Conservation (phyloP, 768 basidiomycete genomes). For the Rhizopogon vesiculosus region DNA sequence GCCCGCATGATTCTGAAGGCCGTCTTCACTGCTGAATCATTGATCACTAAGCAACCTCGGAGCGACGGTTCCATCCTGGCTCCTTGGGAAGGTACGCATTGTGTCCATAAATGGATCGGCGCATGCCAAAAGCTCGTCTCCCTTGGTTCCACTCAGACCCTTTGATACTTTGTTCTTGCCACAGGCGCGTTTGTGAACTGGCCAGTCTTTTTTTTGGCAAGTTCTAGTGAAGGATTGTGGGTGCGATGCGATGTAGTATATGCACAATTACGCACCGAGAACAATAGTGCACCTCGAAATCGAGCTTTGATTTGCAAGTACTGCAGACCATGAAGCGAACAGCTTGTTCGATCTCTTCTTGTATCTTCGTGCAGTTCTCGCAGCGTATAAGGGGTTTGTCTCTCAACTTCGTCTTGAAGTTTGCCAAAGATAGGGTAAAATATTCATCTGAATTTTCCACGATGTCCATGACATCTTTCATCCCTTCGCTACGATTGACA, state of each 20-base stretch:
- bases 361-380: constrained; percentile 13
- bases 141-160: constrained; percentile 13
- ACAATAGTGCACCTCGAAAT: constrained; percentile 15
- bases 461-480: not conserved
- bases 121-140: constrained; percentile 11
- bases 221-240: not conserved
- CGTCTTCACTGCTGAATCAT: constrained; percentile 6
- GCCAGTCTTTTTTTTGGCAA: constrained; percentile 16
- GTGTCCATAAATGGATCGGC: constrained; percentile 2
- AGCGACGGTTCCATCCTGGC: not conserved
- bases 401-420: not conserved
- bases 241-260: not conserved
- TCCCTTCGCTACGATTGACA: not conserved
- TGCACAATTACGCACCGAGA: constrained; percentile 3
- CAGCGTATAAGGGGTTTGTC: constrained; percentile 15
- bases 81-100: not conserved
- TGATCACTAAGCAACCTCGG: constrained; percentile 7
- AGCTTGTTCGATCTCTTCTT: constrained; percentile 10
- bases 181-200: constrained; percentile 11
- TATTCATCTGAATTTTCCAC: constrained; percentile 1
- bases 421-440: not conserved
- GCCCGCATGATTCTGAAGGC: constrained; percentile 10
- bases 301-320: constrained; percentile 12
- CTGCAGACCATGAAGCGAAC: constrained; percentile 19
- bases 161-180: constrained; percentile 15